Conservation (phyloP, 306 rosid species). For the Mucuna pruriens region DNA sequence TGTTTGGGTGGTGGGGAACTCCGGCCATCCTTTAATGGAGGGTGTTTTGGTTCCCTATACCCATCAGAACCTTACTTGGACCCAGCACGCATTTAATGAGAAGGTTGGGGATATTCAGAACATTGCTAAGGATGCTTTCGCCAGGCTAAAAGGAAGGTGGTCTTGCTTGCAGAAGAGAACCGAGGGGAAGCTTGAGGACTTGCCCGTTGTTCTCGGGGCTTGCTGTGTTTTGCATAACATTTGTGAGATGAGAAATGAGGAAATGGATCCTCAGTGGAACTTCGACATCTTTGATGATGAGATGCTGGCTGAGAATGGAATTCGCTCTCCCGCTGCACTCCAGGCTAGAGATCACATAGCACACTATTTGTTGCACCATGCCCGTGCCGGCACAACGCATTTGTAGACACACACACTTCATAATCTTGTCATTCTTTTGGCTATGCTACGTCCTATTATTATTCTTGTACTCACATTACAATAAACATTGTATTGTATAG, state of each 20-base stretch:
- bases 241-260: conserved; percentile 73
- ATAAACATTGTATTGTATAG: conserved; percentile 28
- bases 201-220: conserved; percentile 83
- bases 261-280: conserved; percentile 43
- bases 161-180: conserved; percentile 85
- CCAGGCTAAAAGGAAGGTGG: conserved; percentile 78
- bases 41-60: conserved; percentile 82
- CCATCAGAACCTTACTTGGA: conserved; percentile 70
- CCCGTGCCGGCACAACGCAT: conserved; percentile 61
- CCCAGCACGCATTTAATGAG: conserved; percentile 74
- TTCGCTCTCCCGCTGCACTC: conserved; percentile 45
- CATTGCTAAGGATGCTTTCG: conserved; percentile 69
- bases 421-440: conserved; percentile 57
- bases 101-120: conserved; percentile 54
- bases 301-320: conserved; percentile 56
- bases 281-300: conserved; percentile 74
- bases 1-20: conserved; percentile 77
- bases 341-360: conserved; percentile 80
- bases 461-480: conserved; percentile 27
- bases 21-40: conserved; percentile 74
- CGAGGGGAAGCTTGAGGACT: conserved; percentile 79
- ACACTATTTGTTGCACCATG: conserved; percentile 75
- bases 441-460: too few species aligned
- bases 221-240: conserved; percentile 90
- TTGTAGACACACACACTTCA: too few species aligned